A percentile compares a stretch with the other conserved stretches of the same genome.
phyloP scores from a whole-genome alignment of 805 yeast genomes.

The Spathaspora sp. region DNA sequence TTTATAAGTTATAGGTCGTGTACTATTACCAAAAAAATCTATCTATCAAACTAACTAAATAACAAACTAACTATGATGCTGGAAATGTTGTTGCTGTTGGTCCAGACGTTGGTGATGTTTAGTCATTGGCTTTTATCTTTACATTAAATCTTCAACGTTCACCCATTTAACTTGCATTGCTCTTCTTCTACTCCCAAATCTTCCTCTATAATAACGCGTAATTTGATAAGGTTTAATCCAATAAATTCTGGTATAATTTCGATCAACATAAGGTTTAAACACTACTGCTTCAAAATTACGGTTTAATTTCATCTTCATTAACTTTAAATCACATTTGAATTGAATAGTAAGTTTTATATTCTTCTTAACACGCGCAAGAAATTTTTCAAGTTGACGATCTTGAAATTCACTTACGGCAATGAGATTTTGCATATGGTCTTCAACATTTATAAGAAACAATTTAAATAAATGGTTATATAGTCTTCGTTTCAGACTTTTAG shows the following conservation, averaged over 20 bases:
- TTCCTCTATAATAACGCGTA: not conserved
- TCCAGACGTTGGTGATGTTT: not conserved
- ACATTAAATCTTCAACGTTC: not conserved
- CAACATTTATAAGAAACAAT: conserved; percentile 33
- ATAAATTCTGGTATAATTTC: conserved; percentile 28
- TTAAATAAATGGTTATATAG: conserved; percentile 32
- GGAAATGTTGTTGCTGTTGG: not conserved
- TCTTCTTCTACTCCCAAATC: conserved; percentile 3
- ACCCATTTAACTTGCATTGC: not conserved
- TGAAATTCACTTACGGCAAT: conserved; percentile 32
- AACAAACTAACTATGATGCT: not conserved
- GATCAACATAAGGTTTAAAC: conserved; percentile 19
- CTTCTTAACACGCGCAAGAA: conserved; percentile 22
- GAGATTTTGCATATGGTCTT: conserved; percentile 35
- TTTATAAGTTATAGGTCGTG: not conserved
- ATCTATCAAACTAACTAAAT: not conserved
- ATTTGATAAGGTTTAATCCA: conserved; percentile 17
- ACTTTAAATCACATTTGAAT: conserved; percentile 12
- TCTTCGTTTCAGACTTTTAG: conserved; percentile 18
- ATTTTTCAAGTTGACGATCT: conserved; percentile 22
- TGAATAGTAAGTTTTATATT: conserved; percentile 24
- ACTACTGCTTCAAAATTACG: conserved; percentile 21
- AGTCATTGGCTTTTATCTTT: not conserved
- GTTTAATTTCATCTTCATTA: conserved; percentile 15
- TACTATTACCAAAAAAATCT: not conserved